Base-by-base conservation (phyloP, 768 basidiomycete genomes). In the Lentinula raphanica region DNA sequence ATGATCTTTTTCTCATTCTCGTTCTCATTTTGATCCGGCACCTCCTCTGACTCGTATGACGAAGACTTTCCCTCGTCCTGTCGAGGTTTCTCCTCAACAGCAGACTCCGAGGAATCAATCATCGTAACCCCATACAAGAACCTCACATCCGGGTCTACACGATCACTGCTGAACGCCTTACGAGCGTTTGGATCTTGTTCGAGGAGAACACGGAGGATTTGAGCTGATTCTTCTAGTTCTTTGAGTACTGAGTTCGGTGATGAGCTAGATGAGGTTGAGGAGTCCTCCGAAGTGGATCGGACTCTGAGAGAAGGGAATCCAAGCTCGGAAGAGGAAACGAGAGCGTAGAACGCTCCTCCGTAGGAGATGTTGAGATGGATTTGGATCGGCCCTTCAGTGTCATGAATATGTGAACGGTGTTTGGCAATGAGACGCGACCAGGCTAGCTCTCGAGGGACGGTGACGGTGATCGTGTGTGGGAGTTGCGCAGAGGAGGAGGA, bases 341-440 rank as follows among this genome's bases (percentile, higher is more conserved):
- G 65, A 17, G 67, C 74, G 60, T 76, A 76, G 67, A 72, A 76
- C 29, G 74, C 73, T 5, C 74, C 74, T 23, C 74, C 74, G 44
- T 71, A 76, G 27, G 72, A 67, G 51, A 76, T 63, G 59, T 74
- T 72, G 4, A 75, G 61, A 25, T 36, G 61, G 12, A 76, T 67
- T 31, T 23, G 3, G 32, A 50, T 50, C 48, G 59, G 1, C 8
- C 9, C 13, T 9, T 35, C 13, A 12, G 32, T 35, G 13, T 35
- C 13, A 12, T 35, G 9, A 35, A 35, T 35, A 35, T 35, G 8
- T 7, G 5, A 8, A 35, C 32, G 32, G 32, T 8, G 32, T 35
- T 35, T 35, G 32, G 13, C 9, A 8, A 8, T 23, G 36, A 39
- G 44, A 15, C 45, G 45, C 7, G 58, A 40, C 72, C 74, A 74